Base-by-base conservation (phyloP, 2,329 filamentous ascomycete species). In the Aspergillus versicolor region DNA sequence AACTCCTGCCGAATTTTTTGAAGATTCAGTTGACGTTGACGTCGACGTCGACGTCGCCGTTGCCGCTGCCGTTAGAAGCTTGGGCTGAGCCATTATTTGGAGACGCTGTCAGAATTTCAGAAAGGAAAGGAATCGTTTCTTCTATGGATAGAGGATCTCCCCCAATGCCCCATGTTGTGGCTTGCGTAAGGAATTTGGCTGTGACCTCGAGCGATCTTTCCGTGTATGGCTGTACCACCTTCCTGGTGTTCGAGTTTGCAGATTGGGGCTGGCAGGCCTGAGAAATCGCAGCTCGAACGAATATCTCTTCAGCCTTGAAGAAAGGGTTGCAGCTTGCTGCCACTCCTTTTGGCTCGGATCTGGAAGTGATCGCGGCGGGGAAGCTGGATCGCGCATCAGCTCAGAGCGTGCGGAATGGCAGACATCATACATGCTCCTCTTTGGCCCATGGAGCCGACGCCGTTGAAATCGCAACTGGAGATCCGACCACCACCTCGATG, bases 311-410 rank as follows among this genome's bases (percentile, higher is more conserved):
- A n/a, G 34, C 27, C 7, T 30, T 30, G 27, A n/a, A 34, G 32
- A 15, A 37, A 15, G 34, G 34, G 34, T 37, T n/a, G 34, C 15
- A 41, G 46, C 19, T 27, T 56, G 40, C 41, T 51, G 58, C 49
- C 56, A 34, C 53, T 30, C 27, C 27, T 30, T 30, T 58, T 54
- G 55, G 49, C 43, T 57, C 58, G 63, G 64, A 65, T 66, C 63
- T 65, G 62, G 61, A 41, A 63, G 61, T 58, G 61, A 65, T 65
- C 60, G 54, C 43, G 63, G 64, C 65, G 62, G 60, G 49, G 62
- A 60, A 59, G 42, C 51, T 54, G 56, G 56, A 62, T 64, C 60
- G 63, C 60, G 57, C 53, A 60, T 57, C 58, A 53, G 58, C 56
- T 17, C 4, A 58, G 57, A 47, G 57, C 40, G 48, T 58, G 52